phyloP scores from a whole-genome alignment of 768 basidiomycete genomes.

The Kwoniella europaea region DNA sequence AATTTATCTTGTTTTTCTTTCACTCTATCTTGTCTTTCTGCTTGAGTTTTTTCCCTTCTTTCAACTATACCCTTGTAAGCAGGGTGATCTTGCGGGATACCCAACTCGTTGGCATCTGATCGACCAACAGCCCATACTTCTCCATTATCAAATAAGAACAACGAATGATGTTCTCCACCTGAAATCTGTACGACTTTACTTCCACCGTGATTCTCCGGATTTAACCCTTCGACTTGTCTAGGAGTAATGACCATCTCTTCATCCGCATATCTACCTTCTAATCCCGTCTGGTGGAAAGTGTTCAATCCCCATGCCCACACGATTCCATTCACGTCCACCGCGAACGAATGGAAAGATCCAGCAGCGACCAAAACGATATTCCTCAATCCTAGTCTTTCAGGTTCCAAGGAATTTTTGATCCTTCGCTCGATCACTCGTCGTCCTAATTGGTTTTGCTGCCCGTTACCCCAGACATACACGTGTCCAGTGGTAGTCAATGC shows the following conservation, averaged over 20 bases:
- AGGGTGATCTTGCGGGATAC: constrained; percentile 63
- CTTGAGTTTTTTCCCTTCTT: constrained; percentile 47
- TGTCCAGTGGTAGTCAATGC: constrained; percentile 85
- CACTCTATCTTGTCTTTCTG: constrained; percentile 41
- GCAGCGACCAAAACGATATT: constrained; percentile 75
- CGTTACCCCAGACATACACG: constrained; percentile 87
- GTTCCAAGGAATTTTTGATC: constrained; percentile 84
- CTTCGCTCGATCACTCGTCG: constrained; percentile 85
- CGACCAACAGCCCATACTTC: constrained; percentile 86
- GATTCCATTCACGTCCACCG: constrained; percentile 77
- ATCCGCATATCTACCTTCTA: constrained; percentile 58
- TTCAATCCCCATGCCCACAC: constrained; percentile 98
- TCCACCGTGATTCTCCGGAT: constrained; percentile 56
- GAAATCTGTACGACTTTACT: constrained; percentile 66
- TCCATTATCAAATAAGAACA: constrained; percentile 84
- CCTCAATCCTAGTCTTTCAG: constrained; percentile 82
- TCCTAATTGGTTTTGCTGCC: constrained; percentile 88
- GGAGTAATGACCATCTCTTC: constrained; percentile 66
- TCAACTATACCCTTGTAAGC: constrained; percentile 46
- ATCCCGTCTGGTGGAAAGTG: constrained; percentile 72
- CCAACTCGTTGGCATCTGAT: constrained; percentile 81
- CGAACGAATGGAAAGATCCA: constrained; percentile 86
- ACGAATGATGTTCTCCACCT: constrained; percentile 77
- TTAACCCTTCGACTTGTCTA: constrained; percentile 55
- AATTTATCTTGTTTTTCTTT: constrained; percentile 32